phyloP scores from a whole-genome alignment of 768 basidiomycete species.

The Termitomyces sp. region DNA sequence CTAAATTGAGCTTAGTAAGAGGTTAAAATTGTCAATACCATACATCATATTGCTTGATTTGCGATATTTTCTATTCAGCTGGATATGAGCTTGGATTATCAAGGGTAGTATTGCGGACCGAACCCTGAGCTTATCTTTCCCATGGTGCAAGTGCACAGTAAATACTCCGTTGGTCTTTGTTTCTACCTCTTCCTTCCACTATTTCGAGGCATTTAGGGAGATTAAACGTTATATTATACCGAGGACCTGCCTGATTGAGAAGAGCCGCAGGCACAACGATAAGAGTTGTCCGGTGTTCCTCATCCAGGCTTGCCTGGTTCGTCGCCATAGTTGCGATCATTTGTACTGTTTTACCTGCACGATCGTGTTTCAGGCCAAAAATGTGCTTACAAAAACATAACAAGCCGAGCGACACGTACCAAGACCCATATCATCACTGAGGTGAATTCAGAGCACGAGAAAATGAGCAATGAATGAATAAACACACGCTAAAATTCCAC shows the following conservation, averaged over 20 bases:
- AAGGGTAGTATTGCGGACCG: not conserved
- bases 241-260: constrained; percentile 49
- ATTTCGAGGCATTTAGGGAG: not conserved
- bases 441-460: not conserved
- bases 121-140: constrained; percentile 59
- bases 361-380: not conserved
- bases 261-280: constrained; percentile 76
- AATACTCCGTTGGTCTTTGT: constrained; percentile 61
- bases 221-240: not conserved
- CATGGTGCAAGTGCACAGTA: constrained; percentile 65
- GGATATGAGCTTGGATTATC: not conserved
- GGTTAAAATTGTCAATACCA: not conserved
- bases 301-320: constrained; percentile 48
- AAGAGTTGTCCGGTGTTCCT: constrained; percentile 50
- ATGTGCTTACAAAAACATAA: not conserved
- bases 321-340: constrained; percentile 76
- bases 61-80: constrained; percentile 29
- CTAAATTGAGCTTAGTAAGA: not conserved
- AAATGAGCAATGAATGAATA: constrained; percentile 21
- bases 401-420: constrained; percentile 21
- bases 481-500: constrained; percentile 59
- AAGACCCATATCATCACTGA: constrained; percentile 67
- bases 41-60: constrained; percentile 51
- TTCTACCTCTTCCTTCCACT: constrained; percentile 75
- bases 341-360: constrained; percentile 63